Base-by-base conservation (phyloP, 23 red algal genomes). In the Gracilaria caudata region DNA sequence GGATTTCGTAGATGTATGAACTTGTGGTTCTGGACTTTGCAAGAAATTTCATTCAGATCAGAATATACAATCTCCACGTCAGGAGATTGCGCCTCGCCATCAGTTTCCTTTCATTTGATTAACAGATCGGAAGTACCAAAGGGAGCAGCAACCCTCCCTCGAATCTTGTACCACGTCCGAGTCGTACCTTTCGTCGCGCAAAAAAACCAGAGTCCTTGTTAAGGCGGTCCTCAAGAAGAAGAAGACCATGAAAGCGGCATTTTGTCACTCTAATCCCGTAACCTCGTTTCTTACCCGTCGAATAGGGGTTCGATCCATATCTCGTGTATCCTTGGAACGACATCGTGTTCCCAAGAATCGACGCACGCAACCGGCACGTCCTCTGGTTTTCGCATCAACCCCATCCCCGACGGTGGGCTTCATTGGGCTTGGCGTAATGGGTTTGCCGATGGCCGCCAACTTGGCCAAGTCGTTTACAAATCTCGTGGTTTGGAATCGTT, bases 351-450 rank as follows among this genome's bases (percentile, higher is more conserved):
- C 43, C 24, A 35, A 11, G 26, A 65, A 32, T 65, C 60, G 60
- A 32, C 60, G 32, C 20, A 65, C 60, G 8, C 25, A 65, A 32
- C 32, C 66, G 9, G 66, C 66, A 21, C 66, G 66, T 72, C 26
- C 2, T 23, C 8, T 75, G 29, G 24, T 75, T 19, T 23, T 49
- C n/a, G 70, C 70, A 30, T 75, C 70, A 75, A 30, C 70, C 21
- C 7, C 70, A 26, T 21, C 70, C 9, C 53, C 73, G 23, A 92
- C 82, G 36, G 90, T 97, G 37, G 94, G 94, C 16, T 97, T 97
- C 68, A 93, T 97, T 44, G 94, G 94, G 37, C 73, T 97, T 14
- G 94, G 94, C 13, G 88, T 93, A 0, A 97, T 97, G 94, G 94
- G 94, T 21, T 35, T 59, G 19, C 89, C 89, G 23, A 97, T 97